A percentile compares a stretch with the other conserved stretches of the same genome.
phyloP scores from a whole-genome alignment of 495 filamentous ascomycete genomes.

The Cercophora sp. region DNA sequence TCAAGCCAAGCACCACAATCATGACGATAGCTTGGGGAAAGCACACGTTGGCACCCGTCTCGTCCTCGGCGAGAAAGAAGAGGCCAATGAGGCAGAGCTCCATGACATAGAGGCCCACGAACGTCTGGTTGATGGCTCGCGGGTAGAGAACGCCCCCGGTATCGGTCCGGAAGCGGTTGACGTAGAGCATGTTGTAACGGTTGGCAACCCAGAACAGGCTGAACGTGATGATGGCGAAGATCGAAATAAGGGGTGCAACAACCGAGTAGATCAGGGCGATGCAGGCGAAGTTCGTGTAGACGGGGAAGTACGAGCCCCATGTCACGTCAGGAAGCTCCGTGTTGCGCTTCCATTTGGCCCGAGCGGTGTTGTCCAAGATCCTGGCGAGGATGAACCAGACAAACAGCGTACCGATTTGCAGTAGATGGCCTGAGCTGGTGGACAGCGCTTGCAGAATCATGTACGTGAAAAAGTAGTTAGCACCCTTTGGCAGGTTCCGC shows the following conservation, averaged over 20 bases:
- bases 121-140: conserved; percentile 90
- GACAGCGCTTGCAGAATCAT: conserved; percentile 92
- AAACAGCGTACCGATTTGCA: conserved; percentile 75
- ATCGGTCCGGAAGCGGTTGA: conserved; percentile 85
- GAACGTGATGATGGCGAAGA: conserved; percentile 95
- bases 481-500: conserved; percentile 75
- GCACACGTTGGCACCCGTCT: conserved; percentile 56
- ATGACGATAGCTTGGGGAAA: conserved; percentile 85
- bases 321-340: conserved; percentile 71
- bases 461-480: conserved; percentile 98
- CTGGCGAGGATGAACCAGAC: conserved; percentile 78
- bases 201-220: conserved; percentile 93
- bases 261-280: conserved; percentile 92
- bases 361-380: conserved; percentile 78
- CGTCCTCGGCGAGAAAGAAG: conserved; percentile 78
- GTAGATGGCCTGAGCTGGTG: conserved; percentile 80
- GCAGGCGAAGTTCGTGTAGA: conserved; percentile 92
- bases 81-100: conserved; percentile 86
- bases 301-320: conserved; percentile 93
- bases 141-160: conserved; percentile 94
- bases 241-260: conserved; percentile 81
- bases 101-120: conserved; percentile 93
- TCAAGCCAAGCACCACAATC: conserved; percentile 69
- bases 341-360: conserved; percentile 84
- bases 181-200: conserved; percentile 94